phyloP scores from a whole-genome alignment of 805 yeast species.

The Barnettozyma vustinii region DNA sequence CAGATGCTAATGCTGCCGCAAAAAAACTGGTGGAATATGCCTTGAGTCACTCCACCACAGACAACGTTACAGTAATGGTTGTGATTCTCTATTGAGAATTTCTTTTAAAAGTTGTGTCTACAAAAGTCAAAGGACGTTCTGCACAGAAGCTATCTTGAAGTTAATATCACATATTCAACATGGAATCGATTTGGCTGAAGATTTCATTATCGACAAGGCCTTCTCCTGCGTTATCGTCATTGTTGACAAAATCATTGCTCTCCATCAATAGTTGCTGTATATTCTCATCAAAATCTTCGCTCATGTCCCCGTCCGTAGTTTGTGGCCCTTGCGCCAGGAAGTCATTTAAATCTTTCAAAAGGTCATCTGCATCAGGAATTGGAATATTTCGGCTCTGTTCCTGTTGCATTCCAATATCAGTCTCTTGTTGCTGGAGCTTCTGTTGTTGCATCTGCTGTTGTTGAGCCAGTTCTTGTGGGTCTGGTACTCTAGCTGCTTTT shows the following conservation, averaged over 20 bases:
- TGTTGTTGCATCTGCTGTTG: slow-evolving; percentile 7
- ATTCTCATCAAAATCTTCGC: slow-evolving; percentile 20
- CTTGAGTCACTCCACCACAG: slow-evolving; percentile 73
- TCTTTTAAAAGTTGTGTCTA: slow-evolving; percentile 17
- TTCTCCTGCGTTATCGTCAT: slow-evolving; percentile 6
- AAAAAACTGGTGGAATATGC: slow-evolving; percentile 66
- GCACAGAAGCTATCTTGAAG: slow-evolving; percentile 7
- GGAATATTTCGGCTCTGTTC: background rate
- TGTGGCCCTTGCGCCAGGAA: slow-evolving; percentile 28
- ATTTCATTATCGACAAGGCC: slow-evolving; percentile 1
- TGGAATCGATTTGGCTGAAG: slow-evolving; percentile 3
- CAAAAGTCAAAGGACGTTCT: background rate
- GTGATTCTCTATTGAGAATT: slow-evolving; percentile 32
- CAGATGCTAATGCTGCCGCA: slow-evolving; percentile 63
- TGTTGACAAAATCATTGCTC: slow-evolving; percentile 8
- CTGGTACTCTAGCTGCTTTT: slow-evolving; percentile 7
- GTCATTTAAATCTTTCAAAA: slow-evolving; percentile 25
- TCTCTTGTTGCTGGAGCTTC: slow-evolving; percentile 4
- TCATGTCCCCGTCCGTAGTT: slow-evolving; percentile 25
- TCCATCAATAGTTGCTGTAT: slow-evolving; percentile 22
- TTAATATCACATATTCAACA: slow-evolving; percentile 11
- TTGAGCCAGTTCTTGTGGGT: slow-evolving; percentile 5
- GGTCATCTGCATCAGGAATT: slow-evolving; percentile 12
- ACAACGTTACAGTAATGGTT: slow-evolving; percentile 91
- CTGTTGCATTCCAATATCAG: slow-evolving; percentile 1